phyloP scores from a whole-genome alignment of 805 yeast genomes.

The Diddensiella caesifluorescens region DNA sequence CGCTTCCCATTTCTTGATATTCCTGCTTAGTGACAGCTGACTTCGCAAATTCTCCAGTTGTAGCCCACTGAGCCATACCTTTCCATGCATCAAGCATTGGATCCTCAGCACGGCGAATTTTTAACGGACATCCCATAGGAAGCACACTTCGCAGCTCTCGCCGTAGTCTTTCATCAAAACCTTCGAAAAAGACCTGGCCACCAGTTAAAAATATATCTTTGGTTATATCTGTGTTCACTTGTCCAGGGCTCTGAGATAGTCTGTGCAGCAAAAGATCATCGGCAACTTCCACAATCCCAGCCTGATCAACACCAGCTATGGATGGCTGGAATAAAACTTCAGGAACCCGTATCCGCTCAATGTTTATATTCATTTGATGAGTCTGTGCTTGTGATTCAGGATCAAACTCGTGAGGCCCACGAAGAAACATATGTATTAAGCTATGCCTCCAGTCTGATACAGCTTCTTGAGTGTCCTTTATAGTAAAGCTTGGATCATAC shows the following conservation, averaged over 20 bases:
- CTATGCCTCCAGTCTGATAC: conserved; percentile 82
- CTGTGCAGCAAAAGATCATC: conserved; percentile 61
- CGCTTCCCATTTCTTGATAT: conserved; percentile 85
- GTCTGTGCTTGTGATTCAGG: conserved; percentile 77
- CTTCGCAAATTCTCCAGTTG: conserved; percentile 39
- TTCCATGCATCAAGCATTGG: conserved; percentile 84
- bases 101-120: conserved; percentile 58
- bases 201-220: conserved; percentile 77
- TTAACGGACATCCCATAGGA: conserved; percentile 60
- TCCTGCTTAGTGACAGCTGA: conserved; percentile 61
- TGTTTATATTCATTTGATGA: conserved; percentile 84
- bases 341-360: conserved; percentile 88
- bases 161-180: conserved; percentile 61
- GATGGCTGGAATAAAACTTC: conserved; percentile 89
- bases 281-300: conserved; percentile 79
- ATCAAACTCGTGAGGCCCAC: conserved; percentile 86
- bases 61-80: conserved; percentile 84
- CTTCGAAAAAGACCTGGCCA: conserved; percentile 64
- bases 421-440: conserved; percentile 70
- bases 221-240: conserved; percentile 47
- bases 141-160: conserved; percentile 64
- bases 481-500: conserved; percentile 77
- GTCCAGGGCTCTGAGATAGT: conserved; percentile 35
- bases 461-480: conserved; percentile 68
- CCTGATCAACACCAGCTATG: conserved; percentile 93